A percentile compares a stretch with the other conserved stretches of the same genome.
These are phyloP conservation scores for Mycena maculata DNA, from an alignment of 768 basidiomycete genomes.

Conservation along the genomic window DNA sequence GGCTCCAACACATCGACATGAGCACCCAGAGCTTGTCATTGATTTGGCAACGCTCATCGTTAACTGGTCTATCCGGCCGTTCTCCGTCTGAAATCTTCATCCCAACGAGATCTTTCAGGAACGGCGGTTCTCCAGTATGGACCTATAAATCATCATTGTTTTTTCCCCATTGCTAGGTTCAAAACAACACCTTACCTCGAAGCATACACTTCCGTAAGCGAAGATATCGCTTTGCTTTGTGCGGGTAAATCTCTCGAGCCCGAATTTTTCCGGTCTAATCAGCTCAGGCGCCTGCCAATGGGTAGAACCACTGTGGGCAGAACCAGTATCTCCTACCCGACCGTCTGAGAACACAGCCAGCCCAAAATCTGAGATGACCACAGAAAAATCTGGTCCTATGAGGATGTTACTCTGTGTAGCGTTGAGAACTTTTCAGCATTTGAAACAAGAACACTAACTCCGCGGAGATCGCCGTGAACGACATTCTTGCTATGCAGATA, in stretches of 20 bases:
- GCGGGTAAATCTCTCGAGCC: not conserved
- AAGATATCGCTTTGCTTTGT: not conserved
- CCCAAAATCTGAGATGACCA: not conserved
- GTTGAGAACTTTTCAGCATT: not conserved
- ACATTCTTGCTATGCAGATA: not conserved
- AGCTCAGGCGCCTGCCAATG: not conserved
- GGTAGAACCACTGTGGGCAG: not conserved
- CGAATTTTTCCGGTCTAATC: not conserved
- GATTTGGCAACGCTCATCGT: not conserved
- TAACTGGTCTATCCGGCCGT: not conserved
- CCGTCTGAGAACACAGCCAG: not conserved
- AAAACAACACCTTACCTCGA: not conserved
- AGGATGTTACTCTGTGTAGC: not conserved
- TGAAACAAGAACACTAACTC: not conserved
- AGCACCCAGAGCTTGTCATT: not conserved
- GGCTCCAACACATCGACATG: not conserved
- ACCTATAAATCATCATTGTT: not conserved
- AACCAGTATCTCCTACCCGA: not conserved
- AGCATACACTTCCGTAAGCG: not conserved
- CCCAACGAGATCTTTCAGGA: not conserved
- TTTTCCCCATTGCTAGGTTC: no score
- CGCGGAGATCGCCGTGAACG: not conserved
- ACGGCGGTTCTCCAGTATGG: not conserved
- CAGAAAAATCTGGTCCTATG: not conserved
- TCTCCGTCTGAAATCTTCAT: not conserved